Evolutionary conservation across 306 rosid species (phyloP).

Genomic region (Cucurbita argyrosperma): DNA sequence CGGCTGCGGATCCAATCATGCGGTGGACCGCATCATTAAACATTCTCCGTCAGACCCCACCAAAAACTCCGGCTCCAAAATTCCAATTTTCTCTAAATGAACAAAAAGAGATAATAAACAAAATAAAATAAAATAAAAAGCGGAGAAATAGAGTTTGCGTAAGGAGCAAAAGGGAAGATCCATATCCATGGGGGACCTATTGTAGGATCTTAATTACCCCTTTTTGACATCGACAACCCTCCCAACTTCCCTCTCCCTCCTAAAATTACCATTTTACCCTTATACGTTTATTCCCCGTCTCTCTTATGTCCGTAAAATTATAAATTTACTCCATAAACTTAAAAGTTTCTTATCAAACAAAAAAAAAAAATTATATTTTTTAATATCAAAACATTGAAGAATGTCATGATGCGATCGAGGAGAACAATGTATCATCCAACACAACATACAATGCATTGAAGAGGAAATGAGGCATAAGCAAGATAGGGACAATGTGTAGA

Average conservation of each 20-base stretch:
- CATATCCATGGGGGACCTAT: slow-evolving; percentile 48
- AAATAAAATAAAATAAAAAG: background rate
- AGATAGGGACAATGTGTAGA: too few species aligned
- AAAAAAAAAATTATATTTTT: too few species aligned
- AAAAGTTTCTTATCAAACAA: too few species aligned
- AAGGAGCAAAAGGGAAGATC: slow-evolving; percentile 45
- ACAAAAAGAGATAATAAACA: background rate
- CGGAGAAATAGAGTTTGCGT: slow-evolving; percentile 26
- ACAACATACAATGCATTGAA: too few species aligned
- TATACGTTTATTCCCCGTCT: background rate
- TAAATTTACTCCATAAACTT: too few species aligned
- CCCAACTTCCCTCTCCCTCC: slow-evolving; percentile 17
- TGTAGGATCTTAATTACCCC: slow-evolving; percentile 26
- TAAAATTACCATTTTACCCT: background rate
- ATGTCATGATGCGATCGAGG: too few species aligned
- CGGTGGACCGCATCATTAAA: slow-evolving; percentile 56
- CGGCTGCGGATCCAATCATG: slow-evolving; percentile 54
- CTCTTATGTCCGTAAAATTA: background rate
- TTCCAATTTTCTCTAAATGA: background rate
- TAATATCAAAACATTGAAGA: too few species aligned
- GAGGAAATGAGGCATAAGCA: too few species aligned
- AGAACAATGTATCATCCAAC: too few species aligned
- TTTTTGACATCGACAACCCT: slow-evolving; percentile 40
- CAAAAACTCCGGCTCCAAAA: slow-evolving; percentile 6
- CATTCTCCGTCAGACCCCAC: slow-evolving; percentile 8